A percentile compares a stretch with the other conserved stretches of the same genome.
phyloP scores from a whole-genome alignment of 1,284 basidiomycete species.

The Acaromyces ingoldii region DNA sequence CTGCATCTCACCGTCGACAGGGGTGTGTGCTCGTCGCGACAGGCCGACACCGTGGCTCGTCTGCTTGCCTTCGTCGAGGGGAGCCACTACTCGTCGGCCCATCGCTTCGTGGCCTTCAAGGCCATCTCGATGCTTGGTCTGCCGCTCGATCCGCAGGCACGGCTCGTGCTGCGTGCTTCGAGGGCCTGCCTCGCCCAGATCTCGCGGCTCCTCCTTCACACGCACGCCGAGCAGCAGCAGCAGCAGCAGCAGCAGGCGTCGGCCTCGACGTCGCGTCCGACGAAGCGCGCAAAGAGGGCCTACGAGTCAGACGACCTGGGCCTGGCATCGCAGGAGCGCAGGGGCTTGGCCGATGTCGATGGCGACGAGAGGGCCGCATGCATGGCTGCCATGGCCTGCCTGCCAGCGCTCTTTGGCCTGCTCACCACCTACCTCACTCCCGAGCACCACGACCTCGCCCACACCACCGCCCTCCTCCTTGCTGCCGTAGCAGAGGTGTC shows the following conservation, averaged over 20 bases:
- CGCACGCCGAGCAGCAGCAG: not conserved
- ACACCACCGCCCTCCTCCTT: not conserved
- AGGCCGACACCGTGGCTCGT: not conserved
- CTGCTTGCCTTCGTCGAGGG: not conserved
- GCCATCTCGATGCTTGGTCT: not conserved
- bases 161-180: not conserved
- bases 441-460: conserved; percentile 1
- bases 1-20: not conserved
- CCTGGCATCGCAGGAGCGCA: not conserved
- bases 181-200: conserved; percentile 3
- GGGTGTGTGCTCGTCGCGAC: not conserved
- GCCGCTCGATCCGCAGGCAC: not conserved
- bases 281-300: not conserved
- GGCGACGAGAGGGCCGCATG: not conserved
- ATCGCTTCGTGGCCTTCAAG: not conserved
- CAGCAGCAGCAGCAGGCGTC: not conserved
- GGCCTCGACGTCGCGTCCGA: not conserved
- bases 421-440: not conserved
- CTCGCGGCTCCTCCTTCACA: not conserved
- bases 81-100: not conserved
- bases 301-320: conserved; percentile 3
- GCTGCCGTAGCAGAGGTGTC: not conserved
- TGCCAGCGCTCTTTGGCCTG: not conserved
- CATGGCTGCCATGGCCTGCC: not conserved
- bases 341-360: not conserved